phyloP scores from a whole-genome alignment of 2,329 filamentous ascomycete species.

The Fusarium tanahbumbuense region DNA sequence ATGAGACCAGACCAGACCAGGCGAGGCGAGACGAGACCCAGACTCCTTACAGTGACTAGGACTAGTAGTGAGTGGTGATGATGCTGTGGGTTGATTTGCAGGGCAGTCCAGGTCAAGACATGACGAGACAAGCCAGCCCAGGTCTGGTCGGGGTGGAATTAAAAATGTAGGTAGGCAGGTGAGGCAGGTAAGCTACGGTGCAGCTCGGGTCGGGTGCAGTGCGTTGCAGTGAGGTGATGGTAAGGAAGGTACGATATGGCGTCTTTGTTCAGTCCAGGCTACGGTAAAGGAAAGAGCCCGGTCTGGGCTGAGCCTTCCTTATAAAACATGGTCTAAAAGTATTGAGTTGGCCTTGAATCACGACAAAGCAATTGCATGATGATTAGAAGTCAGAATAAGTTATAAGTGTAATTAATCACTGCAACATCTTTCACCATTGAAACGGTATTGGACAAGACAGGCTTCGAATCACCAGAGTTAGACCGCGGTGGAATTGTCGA shows the following conservation, averaged over 20 bases:
- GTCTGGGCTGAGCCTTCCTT: constrained; percentile 25
- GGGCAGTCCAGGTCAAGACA: constrained; percentile 38
- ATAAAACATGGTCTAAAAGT: constrained; percentile 20
- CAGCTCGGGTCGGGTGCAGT: background rate
- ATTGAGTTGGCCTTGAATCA: background rate
- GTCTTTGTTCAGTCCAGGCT: constrained; percentile 30
- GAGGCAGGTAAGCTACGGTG: constrained; percentile 21
- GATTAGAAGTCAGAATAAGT: background rate
- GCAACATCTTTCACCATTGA: background rate
- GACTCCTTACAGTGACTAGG: constrained; percentile 27
- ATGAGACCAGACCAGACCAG: constrained; percentile 32
- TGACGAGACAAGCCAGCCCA: background rate
- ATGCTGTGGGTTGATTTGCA: constrained; percentile 43
- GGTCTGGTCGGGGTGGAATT: constrained; percentile 30
- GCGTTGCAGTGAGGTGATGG: background rate
- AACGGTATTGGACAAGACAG: background rate
- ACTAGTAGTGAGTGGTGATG: constrained; percentile 35
- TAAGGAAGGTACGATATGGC: constrained; percentile 17
- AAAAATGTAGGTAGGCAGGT: constrained; percentile 2
- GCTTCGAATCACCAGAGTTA: constrained; percentile 10
- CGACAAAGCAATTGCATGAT: background rate
- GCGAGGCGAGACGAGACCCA: background rate
- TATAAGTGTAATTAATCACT: background rate
- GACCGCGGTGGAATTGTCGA: constrained; percentile 6
- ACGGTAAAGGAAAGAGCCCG: constrained; percentile 14